Conservation (phyloP, 768 basidiomycete genomes). For the Trametes punicea region DNA sequence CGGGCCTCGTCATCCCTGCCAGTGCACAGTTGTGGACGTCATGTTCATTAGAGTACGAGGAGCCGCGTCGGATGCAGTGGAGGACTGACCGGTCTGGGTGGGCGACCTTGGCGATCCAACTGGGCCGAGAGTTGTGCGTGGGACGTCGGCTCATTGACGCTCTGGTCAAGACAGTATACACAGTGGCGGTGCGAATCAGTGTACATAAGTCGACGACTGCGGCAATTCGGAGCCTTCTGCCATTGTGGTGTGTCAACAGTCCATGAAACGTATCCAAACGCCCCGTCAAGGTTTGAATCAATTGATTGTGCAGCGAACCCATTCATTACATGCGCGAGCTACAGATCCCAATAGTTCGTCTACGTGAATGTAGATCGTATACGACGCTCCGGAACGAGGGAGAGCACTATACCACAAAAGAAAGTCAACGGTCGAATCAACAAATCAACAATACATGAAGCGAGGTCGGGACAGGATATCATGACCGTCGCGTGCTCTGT, state of each 20-base stretch:
- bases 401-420: neutral
- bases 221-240: too few species aligned
- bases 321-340: slow-evolving; percentile 8
- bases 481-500: slow-evolving; percentile 16
- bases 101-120: slow-evolving; percentile 10
- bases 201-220: neutral
- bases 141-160: slow-evolving; percentile 16
- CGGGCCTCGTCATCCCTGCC: slow-evolving; percentile 2
- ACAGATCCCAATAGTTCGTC: slow-evolving; percentile 9
- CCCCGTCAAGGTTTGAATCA: too few species aligned
- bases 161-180: slow-evolving; percentile 1
- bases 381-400: neutral
- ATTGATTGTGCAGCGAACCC: too few species aligned
- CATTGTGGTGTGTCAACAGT: too few species aligned
- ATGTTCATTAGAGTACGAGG: neutral
- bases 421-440: slow-evolving; percentile 2
- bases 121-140: slow-evolving; percentile 14
- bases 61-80: neutral
- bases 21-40: too few species aligned
- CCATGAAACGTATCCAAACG: too few species aligned
- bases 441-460: slow-evolving; percentile 11
- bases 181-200: neutral
- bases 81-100: slow-evolving; percentile 5
- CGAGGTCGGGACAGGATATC: slow-evolving; percentile 21
- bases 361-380: slow-evolving; percentile 1